Base-by-base conservation (phyloP, 2,329 filamentous ascomycete species). In the Metarhizium humberi region DNA sequence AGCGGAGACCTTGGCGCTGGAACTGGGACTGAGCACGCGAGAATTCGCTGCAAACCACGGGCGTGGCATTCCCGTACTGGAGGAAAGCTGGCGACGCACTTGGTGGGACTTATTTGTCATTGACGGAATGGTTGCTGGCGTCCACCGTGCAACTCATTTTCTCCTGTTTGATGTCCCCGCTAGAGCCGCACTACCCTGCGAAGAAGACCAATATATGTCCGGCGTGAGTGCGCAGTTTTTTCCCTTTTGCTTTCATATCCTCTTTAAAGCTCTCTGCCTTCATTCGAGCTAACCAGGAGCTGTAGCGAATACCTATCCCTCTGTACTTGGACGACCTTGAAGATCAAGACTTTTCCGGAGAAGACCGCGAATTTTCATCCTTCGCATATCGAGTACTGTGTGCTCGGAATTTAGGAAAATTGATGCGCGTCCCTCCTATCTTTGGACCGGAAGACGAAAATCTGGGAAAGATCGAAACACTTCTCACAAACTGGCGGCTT, bases 61-160 rank as follows among this genome's bases (percentile, higher is more conserved):
- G 16, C 75, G 78, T 32, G 82, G 82, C 5, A 81, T 87, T 57
- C 76, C 82, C 0, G 75, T 90, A 2, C 67, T 92, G 3, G 88
- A 92, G 66, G 92, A 96, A 69, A 89, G 86, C 67, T 87, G 90
- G 81, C 81, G 90, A 18, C 79, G 92, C 56, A 96, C 91, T 1
- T 96, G 91, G 91, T 96, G 92, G 92, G 90, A 84, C 58, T 66
- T 84, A 4, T 92, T 86, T 65, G 80, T 89, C n/a, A 80, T 90
- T 14, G 90, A 95, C 66, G 89, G 87, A 54, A 87, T 95, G 79
- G 79, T 95, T 61, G 88, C 90, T 5, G 89, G 88, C 3, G 84
- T 95, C 61, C 88, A 88, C 61, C 80, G 85, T 13, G 80, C 82
- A 58, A 86, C 87, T 46, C 86, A 82, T 55, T 88, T 89, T 67